Base-by-base conservation (phyloP, 2,329 filamentous ascomycete genomes). In the Ophiostoma himal-ulmi region DNA sequence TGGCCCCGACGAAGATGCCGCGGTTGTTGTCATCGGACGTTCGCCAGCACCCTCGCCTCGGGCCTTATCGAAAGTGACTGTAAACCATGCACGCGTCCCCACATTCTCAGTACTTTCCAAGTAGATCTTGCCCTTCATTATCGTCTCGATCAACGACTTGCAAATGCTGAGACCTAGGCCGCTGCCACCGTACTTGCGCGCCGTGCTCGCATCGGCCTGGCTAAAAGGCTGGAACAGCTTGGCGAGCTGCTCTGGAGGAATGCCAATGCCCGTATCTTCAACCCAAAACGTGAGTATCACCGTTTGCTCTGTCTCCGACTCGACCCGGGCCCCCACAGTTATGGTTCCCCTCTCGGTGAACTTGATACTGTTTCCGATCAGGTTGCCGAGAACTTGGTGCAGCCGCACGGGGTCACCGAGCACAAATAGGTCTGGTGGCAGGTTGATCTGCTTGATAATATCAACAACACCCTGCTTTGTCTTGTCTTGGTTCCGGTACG, bases 201-300 rank as follows among this genome's bases (percentile, higher is more conserved):
- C 93, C 2, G 93, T 96, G 75, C 92, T 95, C 67, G 90, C 91
- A 79, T 97, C 94, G 1, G 94, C 94, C 79, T 97, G 94, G 70
- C 91, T 94, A 77, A 97, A 97, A 0, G 94, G 94, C 75, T 93
- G 87, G 84, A 97, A 97, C 1, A 97, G 85, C 73, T 95, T 95
- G 72, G 90, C 88, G 67, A 94, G 84, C 75, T 94, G 90, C 77
- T 94, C 89, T 26, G 90, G 86, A 0, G 92, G 90, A 70, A 97
- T 96, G 22, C 94, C 94, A 72, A 97, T 97, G 39, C 94, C 94
- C 0, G 93, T 97, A 77, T 97, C 94, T 68, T 89, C 84, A 41
- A 97, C 93, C 79, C 91, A 94, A 77, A 94, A 95, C 1, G 90
- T 93, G 70, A 97, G 83, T 36, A 88, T 89, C 7, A 93, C 89